Evolutionary conservation across 2,329 filamentous ascomycete genomes (phyloP).

Genomic region (Epichloe baconii): DNA sequence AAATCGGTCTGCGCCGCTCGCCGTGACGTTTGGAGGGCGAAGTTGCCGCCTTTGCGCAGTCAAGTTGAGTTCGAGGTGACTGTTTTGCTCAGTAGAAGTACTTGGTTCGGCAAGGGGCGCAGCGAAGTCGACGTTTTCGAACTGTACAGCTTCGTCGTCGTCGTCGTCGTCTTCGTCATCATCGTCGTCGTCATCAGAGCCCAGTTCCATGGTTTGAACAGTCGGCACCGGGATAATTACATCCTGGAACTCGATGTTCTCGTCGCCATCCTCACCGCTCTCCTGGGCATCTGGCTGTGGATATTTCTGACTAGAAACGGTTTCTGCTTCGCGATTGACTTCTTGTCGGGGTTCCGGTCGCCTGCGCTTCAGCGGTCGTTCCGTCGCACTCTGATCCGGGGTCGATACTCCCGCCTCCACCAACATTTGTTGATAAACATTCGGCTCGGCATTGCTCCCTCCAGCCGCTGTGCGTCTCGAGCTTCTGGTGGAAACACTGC

Average conservation of each 20-base stretch:
- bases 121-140: slow-evolving; percentile 37
- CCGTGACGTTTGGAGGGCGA: slow-evolving; percentile 16
- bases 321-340: not conserved
- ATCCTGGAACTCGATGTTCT: slow-evolving; percentile 36
- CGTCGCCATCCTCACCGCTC: slow-evolving; percentile 21
- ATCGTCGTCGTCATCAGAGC: slow-evolving; percentile 32
- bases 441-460: slow-evolving; percentile 15
- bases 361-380: slow-evolving; percentile 28
- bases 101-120: slow-evolving; percentile 13
- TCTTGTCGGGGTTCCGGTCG: slow-evolving; percentile 11
- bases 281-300: not conserved
- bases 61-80: slow-evolving; percentile 38
- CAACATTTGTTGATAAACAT: slow-evolving; percentile 37
- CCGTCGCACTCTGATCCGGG: slow-evolving; percentile 14
- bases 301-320: no score
- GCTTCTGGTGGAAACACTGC: slow-evolving; percentile 13
- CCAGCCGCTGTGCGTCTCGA: slow-evolving; percentile 8
- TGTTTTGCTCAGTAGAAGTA: slow-evolving; percentile 13
- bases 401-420: slow-evolving; percentile 30
- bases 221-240: slow-evolving; percentile 33
- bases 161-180: slow-evolving; percentile 26
- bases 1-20: slow-evolving; percentile 38
- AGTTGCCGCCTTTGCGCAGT: slow-evolving; percentile 28
- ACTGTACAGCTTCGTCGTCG: slow-evolving; percentile 24
- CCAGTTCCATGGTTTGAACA: slow-evolving; percentile 36